phyloP scores from a whole-genome alignment of 805 yeast species.

The Candida ovalis region DNA sequence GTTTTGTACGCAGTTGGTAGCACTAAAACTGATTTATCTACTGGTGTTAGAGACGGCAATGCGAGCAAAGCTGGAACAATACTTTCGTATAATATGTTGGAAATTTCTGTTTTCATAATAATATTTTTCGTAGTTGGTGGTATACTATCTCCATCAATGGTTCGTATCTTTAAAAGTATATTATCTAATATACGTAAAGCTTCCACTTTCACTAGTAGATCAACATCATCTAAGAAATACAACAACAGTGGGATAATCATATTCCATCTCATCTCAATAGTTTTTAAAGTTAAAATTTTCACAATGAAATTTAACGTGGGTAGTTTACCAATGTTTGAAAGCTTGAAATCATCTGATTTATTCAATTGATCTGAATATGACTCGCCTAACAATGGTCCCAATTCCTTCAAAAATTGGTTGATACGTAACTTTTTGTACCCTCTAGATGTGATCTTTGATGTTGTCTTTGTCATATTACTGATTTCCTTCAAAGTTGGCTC shows the following conservation, averaged over 20 bases:
- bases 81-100: constrained; percentile 19
- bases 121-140: constrained; percentile 12
- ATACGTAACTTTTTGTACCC: constrained; percentile 11
- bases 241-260: constrained; percentile 24
- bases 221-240: constrained; percentile 28
- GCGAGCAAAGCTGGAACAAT: constrained; percentile 27
- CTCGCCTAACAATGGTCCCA: constrained; percentile 16
- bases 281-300: not conserved
- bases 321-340: constrained; percentile 10
- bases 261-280: constrained; percentile 24
- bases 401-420: constrained; percentile 9
- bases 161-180: constrained; percentile 7
- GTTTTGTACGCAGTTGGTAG: constrained; percentile 24
- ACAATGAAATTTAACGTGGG: constrained; percentile 12
- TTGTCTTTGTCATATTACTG: constrained; percentile 3
- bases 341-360: constrained; percentile 19
- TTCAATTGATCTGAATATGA: constrained; percentile 13
- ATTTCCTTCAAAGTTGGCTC: constrained; percentile 7
- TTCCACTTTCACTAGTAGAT: constrained; percentile 21
- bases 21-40: constrained; percentile 14
- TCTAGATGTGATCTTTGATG: constrained; percentile 10
- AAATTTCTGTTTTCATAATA: constrained; percentile 21
- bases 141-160: not conserved
- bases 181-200: constrained; percentile 14
- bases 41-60: constrained; percentile 29